phyloP scores from a whole-genome alignment of 345 rosid genomes.

The Corymbia maculata region DNA sequence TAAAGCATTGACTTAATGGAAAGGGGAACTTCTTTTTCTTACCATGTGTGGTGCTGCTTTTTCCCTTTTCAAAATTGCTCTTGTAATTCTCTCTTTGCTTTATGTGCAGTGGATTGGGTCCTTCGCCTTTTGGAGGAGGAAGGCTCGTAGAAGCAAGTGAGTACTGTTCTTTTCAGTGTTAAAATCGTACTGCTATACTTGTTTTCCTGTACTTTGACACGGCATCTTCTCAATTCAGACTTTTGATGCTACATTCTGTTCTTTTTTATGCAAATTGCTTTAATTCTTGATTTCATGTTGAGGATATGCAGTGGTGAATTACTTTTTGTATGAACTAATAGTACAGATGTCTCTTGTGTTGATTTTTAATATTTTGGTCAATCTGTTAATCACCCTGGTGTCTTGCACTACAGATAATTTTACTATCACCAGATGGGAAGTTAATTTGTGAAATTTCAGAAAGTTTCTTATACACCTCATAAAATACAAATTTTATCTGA shows the following conservation, averaged over 20 bases:
- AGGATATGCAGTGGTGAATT: neutral
- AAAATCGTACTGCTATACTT: neutral
- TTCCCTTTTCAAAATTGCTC: neutral
- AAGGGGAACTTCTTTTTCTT: neutral
- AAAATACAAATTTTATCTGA: neutral
- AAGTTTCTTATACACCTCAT: neutral
- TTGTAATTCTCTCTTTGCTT: neutral
- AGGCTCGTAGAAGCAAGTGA: constrained; percentile 82
- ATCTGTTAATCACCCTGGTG: neutral
- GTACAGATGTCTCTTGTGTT: neutral
- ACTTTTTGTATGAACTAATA: neutral
- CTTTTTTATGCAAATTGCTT: neutral
- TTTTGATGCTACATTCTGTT: neutral
- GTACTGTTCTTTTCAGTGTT: constrained; percentile 6
- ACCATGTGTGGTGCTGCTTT: neutral
- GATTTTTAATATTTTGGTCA: neutral
- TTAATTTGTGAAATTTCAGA: neutral
- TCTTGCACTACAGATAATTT: neutral
- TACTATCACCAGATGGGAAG: neutral
- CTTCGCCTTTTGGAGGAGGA: constrained; percentile 70
- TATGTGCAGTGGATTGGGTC: constrained; percentile 73
- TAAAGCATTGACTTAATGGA: neutral
- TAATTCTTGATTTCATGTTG: neutral
- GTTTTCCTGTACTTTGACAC: neutral
- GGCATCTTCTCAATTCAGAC: neutral